Conservation (phyloP, 345 rosid genomes). For the Hibiscus tridactylites region DNA sequence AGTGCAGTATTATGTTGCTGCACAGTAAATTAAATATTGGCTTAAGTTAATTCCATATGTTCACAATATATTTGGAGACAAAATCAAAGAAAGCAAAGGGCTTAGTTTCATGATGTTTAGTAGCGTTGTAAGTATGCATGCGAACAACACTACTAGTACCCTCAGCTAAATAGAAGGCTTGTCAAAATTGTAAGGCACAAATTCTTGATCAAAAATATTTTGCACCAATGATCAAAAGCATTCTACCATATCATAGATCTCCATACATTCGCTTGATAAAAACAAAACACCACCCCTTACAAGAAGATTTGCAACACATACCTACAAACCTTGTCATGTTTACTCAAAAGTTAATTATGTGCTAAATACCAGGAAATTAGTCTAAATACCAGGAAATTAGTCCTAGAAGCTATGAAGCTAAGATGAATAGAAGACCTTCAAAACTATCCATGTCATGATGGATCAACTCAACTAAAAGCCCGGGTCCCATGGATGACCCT, state of each 20-base stretch:
- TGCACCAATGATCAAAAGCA: no score
- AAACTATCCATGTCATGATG: not conserved
- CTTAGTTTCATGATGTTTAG: not conserved
- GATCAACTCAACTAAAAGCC: not conserved
- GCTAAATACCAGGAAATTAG: not conserved
- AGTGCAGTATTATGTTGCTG: slow-evolving; percentile 87
- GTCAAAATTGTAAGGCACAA: not conserved
- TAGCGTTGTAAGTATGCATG: not conserved
- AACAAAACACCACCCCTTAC: not conserved
- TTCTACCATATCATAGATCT: not conserved
- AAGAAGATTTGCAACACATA: not conserved
- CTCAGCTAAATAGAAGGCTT: not conserved
- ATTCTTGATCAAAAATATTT: not conserved
- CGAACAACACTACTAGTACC: not conserved
- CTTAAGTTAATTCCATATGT: not conserved
- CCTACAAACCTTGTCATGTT: not conserved
- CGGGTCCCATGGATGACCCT: no score
- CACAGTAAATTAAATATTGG: slow-evolving; percentile 9
- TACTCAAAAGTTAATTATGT: not conserved
- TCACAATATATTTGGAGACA: not conserved
- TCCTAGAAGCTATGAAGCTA: not conserved
- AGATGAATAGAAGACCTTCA: not conserved
- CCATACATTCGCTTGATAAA: not conserved
- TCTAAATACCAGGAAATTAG: not conserved
- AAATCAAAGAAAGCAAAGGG: not conserved